Evolutionary conservation across 768 basidiomycete genomes (phyloP), one percentile per base, ranked within the genome.

Genomic region (Ramaria sp.): DNA sequence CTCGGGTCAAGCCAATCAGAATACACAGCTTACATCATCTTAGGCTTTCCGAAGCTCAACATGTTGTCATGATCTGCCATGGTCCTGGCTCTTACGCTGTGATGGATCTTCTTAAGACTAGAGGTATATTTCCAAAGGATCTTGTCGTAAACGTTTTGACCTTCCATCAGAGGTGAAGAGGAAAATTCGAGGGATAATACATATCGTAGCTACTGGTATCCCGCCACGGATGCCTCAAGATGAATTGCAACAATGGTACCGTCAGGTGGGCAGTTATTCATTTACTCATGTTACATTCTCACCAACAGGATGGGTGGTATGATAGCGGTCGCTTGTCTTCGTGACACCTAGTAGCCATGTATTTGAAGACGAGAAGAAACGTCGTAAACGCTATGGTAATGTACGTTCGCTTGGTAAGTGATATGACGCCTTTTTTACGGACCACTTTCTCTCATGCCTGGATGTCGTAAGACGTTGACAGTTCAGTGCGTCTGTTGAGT

Each of bases 51-150:
- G 76, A 76, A 20, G 88, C 87, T 7, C 75, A 80, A 31, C 75
- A 81, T 42, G 79, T 99, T 12, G 71, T 97, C 37, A 66, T 99
- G 10, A 80, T 98, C 50, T 92, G 92, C 1, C 90, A 94, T 65
- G 93, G 93, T 11, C 81, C 83, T 1, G 93, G 91, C 0, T 91
- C 89, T 63, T 75, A 80, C 54, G 76, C 84, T 7, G 64, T 96
- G 55, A 82, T 91, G 69, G 79, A 86, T 33, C 75, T 97, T 48
- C 73, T 96, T 17, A 78, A 82, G 45, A 65, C 76, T 22, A 77
- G 94, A 68, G 73, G 93, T 93, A 67, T 69, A 3, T 37, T 49
- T 37, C 10, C 22, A 2, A 27, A 48, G 38, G 22, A 20, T 37
- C 19, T 12, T 45, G 37, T 30, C 51, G 22, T 1, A 19, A 13